Conservation (phyloP, 2,329 filamentous ascomycete genomes). For the Coniochaeta sp. region DNA sequence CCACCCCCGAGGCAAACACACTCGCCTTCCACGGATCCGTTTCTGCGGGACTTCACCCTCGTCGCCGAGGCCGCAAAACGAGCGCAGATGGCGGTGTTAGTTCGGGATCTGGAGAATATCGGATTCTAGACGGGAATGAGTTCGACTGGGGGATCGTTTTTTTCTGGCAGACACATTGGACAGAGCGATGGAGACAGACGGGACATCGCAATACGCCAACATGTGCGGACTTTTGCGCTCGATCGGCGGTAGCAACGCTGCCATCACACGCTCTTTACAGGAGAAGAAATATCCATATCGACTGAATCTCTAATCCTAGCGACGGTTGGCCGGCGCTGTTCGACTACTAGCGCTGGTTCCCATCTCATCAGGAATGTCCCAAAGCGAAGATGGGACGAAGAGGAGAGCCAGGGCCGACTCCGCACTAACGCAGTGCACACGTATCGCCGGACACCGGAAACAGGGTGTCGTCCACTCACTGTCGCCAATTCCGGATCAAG, state of each 20-base stretch:
- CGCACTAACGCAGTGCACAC: not conserved
- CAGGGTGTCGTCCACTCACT: not conserved
- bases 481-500: not conserved
- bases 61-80: constrained; percentile 89
- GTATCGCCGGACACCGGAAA: not conserved
- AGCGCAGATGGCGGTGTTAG: constrained; percentile 82
- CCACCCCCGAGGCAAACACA: constrained; percentile 15
- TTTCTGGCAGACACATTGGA: not conserved
- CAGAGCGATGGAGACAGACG: not conserved
- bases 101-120: constrained; percentile 75
- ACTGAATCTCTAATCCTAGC: too few species aligned
- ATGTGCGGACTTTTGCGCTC: too few species aligned
- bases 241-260: too few species aligned
- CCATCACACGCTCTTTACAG: too few species aligned
- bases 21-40: constrained; percentile 40
- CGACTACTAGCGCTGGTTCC: too few species aligned
- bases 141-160: not conserved
- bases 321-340: too few species aligned
- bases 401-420: not conserved
- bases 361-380: too few species aligned
- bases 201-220: not conserved
- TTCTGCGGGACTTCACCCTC: constrained; percentile 75
- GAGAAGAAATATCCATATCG: too few species aligned
- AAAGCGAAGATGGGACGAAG: not conserved
- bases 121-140: constrained; percentile 20